phyloP scores from a whole-genome alignment of 176 grass and related monocot genomes.

The Aegilops umbellulata region DNA sequence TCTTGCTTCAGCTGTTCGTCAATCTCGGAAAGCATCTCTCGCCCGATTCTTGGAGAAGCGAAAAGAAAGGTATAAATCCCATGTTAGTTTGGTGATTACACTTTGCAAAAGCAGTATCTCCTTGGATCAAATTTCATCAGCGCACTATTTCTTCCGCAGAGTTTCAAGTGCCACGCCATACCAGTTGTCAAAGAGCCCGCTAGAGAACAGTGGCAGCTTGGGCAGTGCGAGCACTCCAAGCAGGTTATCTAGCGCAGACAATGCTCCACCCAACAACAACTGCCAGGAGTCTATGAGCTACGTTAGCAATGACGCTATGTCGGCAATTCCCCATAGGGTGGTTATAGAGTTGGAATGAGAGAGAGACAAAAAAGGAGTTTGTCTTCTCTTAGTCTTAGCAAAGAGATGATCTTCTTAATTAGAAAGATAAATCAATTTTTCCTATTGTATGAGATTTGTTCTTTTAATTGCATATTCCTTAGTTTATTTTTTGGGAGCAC shows the following conservation, averaged over 20 bases:
- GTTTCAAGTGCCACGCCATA: conserved; percentile 58
- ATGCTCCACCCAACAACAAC: conserved; percentile 28
- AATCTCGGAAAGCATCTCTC: conserved; percentile 89
- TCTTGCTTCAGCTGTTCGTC: conserved; percentile 70
- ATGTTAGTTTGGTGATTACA: not conserved
- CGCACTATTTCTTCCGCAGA: conserved; percentile 28
- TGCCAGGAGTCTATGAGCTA: conserved; percentile 30
- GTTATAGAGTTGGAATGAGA: not conserved
- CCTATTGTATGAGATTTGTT: too few relatives aligned
- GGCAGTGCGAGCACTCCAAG: conserved; percentile 32
- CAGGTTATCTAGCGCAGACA: conserved; percentile 40
- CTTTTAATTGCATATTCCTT: too few relatives aligned
- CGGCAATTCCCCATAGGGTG: not conserved
- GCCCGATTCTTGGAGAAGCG: conserved; percentile 83
- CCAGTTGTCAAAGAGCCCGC: conserved; percentile 30
- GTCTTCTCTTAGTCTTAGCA: too few relatives aligned
- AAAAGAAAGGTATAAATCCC: conserved; percentile 62
- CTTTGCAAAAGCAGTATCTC: not conserved
- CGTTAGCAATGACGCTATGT: not conserved
- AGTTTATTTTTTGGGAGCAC: too few relatives aligned
- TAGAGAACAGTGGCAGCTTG: conserved; percentile 45
- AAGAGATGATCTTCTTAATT: too few relatives aligned
- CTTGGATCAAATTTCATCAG: not conserved
- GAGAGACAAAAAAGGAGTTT: too few relatives aligned
- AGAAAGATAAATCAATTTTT: too few relatives aligned